phyloP scores from a whole-genome alignment of 805 yeast genomes.

The Candida pini region DNA sequence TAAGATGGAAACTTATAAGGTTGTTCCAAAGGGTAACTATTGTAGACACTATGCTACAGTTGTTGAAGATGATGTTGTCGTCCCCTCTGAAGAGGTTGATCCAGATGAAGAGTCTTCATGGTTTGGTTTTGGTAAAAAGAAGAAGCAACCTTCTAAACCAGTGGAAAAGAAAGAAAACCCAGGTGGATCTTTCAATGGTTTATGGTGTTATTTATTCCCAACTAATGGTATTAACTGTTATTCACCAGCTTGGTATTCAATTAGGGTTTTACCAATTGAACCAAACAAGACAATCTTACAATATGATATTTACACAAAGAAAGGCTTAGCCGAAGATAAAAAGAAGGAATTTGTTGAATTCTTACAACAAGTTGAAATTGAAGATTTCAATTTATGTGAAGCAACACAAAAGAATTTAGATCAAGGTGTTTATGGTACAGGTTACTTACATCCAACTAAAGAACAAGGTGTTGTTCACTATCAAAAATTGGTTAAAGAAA shows the following conservation, averaged over 20 bases:
- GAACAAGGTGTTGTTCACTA: slow-evolving; percentile 56
- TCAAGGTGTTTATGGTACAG: slow-evolving; percentile 55
- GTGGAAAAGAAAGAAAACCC: slow-evolving; percentile 37
- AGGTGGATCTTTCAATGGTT: slow-evolving; percentile 57
- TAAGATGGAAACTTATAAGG: slow-evolving; percentile 60
- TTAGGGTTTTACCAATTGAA: slow-evolving; percentile 50
- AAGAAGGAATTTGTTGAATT: slow-evolving; percentile 61
- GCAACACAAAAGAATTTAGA: slow-evolving; percentile 56
- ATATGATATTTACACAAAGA: slow-evolving; percentile 57
- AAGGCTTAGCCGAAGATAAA: slow-evolving; percentile 45
- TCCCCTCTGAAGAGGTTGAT: slow-evolving; percentile 26
- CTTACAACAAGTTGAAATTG: slow-evolving; percentile 56
- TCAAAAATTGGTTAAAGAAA: slow-evolving; percentile 48
- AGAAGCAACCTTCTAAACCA: slow-evolving; percentile 17
- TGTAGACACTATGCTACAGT: slow-evolving; percentile 59
- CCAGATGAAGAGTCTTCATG: slow-evolving; percentile 37
- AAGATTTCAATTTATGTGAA: slow-evolving; percentile 55
- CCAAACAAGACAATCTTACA: slow-evolving; percentile 52
- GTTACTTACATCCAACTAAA: slow-evolving; percentile 53
- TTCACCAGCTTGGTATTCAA: slow-evolving; percentile 63
- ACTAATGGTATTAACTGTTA: slow-evolving; percentile 58
- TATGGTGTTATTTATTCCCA: slow-evolving; percentile 60
- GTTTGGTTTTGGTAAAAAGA: slow-evolving; percentile 46
- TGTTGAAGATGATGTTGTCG: slow-evolving; percentile 32
- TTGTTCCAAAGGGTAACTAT: slow-evolving; percentile 51